These are phyloP conservation scores for Tetrahymena malaccensis DNA, from an alignment of 73 alveolate genomes.

Conservation along the genomic window DNA sequence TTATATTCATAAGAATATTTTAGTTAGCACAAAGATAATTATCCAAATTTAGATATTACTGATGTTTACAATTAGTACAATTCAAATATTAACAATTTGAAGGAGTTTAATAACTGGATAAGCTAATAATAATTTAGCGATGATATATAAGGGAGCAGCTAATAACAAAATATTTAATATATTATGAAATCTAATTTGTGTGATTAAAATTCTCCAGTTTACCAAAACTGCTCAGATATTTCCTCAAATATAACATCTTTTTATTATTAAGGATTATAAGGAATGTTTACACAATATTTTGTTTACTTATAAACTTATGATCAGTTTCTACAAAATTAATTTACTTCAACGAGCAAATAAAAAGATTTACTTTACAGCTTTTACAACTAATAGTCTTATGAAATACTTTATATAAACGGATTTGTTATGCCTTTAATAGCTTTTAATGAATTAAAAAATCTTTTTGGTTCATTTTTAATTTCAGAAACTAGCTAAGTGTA, in stretches of 20 bases:
- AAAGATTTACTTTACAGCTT: background rate
- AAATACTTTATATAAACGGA: background rate
- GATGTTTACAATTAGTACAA: background rate
- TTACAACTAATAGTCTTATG: background rate
- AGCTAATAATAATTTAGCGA: background rate
- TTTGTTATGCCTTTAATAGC: background rate
- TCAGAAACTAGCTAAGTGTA: background rate
- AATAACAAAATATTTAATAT: background rate
- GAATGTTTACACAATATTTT: background rate
- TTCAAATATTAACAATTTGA: background rate
- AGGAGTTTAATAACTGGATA: background rate
- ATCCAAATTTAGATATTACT: background rate
- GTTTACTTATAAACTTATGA: background rate
- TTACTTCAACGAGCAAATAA: background rate
- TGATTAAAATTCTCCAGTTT: background rate
- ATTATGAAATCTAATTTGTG: background rate
- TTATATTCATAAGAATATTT: background rate
- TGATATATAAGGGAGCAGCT: background rate
- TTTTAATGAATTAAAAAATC: background rate
- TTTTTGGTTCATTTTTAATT: background rate
- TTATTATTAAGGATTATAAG: background rate
- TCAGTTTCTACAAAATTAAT: background rate
- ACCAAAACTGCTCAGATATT: background rate
- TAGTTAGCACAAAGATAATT: background rate
- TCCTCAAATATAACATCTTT: background rate